Conservation (phyloP, 192 early-diverging fungal genomes). For the Oehlia diaphana region DNA sequence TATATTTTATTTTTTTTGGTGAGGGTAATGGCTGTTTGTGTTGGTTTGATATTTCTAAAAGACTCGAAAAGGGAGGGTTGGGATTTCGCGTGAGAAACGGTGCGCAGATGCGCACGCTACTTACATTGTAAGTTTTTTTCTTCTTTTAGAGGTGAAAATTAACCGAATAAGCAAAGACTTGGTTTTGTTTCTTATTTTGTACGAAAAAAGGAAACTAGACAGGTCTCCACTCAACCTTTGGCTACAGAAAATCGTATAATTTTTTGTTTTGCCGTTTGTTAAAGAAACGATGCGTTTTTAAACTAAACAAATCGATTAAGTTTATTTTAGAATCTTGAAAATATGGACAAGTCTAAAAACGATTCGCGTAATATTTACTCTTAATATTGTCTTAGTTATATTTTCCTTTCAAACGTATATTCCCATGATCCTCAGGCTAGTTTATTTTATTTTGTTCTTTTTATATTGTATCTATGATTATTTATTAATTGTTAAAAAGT, state of each 20-base stretch:
- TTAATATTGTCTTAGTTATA: constrained; percentile 1
- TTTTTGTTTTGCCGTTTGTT: not conserved
- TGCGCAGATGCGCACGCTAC: constrained; percentile 31
- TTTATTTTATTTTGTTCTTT: not conserved
- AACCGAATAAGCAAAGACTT: not conserved
- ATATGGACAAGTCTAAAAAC: not conserved
- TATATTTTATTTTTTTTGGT: not conserved
- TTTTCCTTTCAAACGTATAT: not conserved
- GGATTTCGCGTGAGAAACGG: constrained; percentile 20
- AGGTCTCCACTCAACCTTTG: not conserved
- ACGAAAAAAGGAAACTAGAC: not conserved
- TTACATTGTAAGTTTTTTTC: constrained; percentile 27
- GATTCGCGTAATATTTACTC: not conserved
- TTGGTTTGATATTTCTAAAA: not conserved
- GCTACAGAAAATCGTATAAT: constrained; percentile 5
- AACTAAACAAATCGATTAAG: constrained; percentile 14
- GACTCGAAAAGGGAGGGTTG: not conserved
- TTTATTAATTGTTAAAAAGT: not conserved
- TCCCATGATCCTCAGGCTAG: not conserved
- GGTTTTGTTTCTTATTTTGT: not conserved
- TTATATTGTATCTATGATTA: not conserved
- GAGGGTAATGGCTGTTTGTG: not conserved
- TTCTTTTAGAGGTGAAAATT: constrained; percentile 6
- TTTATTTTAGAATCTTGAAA: not conserved
- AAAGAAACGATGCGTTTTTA: not conserved